Conservation (phyloP, 2,329 filamentous ascomycete species). For the Neofusicoccum kwambonambiense region DNA sequence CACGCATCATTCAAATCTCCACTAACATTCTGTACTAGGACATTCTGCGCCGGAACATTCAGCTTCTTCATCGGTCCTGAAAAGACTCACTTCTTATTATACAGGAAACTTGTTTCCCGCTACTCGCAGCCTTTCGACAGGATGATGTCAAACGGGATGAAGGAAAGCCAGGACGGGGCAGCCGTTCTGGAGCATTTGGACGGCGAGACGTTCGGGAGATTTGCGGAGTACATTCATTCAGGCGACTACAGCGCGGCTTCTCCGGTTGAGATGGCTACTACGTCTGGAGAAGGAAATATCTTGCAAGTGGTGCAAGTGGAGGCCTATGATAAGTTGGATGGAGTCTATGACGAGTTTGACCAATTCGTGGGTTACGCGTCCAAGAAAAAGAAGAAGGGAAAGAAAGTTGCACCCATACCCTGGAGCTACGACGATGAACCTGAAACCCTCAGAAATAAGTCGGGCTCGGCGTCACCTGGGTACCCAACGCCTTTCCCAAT, state of each 20-base stretch:
- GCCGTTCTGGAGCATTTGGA: neutral
- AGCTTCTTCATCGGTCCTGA: neutral
- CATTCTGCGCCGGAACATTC: neutral
- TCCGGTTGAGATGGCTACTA: neutral
- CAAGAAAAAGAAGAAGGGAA: too few relatives aligned
- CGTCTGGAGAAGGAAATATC: neutral
- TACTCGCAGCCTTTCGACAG: neutral
- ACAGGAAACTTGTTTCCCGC: neutral
- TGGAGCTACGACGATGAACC: too few relatives aligned
- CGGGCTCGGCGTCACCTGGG: too few relatives aligned
- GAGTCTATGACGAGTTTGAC: too few relatives aligned
- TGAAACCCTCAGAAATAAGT: too few relatives aligned
- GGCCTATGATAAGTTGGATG: too few relatives aligned
- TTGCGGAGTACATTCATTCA: neutral
- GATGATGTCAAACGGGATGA: slow-evolving; percentile 9
- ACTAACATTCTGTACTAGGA: neutral
- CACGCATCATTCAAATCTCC: too few relatives aligned
- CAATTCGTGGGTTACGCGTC: too few relatives aligned
- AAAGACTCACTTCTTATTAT: neutral
- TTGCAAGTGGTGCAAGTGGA: too few relatives aligned
- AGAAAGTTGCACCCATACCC: too few relatives aligned
- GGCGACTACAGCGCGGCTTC: neutral
- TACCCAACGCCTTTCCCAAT: neutral
- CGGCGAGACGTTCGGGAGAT: neutral
- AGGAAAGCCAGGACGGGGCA: neutral